Evolutionary conservation across 306 rosid species (phyloP), one percentile per base, ranked within the genome.

Genomic region (Crotalaria pallida): DNA sequence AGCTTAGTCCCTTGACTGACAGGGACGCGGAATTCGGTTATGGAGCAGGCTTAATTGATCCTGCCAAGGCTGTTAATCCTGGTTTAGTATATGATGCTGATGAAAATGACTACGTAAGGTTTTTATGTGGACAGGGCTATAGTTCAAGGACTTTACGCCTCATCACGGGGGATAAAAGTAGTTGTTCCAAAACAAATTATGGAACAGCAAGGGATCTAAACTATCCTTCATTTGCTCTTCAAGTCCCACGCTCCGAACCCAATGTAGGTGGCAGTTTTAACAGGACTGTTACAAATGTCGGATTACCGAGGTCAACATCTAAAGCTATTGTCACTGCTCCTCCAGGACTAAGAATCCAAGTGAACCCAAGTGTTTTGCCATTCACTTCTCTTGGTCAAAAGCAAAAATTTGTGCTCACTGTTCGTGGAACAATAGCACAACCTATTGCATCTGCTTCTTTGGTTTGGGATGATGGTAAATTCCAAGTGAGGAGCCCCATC

Each of bases 401-500:
- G 22, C 47, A 0, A 17, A 57, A 58, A 0, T 89, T 79, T 79
- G 50, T 10, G 31, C 13, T 83, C 15, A 77, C 38, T 0, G 27
- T 84, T 31, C 45, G 79, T 52, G 88, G 92, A 23, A 16, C 3
- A 7, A 16, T 70, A 9, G 6, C 36, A 0, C 26, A 18, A 23
- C 3, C 33, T 40, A 9, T 72, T 19, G 81, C 19, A 21, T 84
- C 88, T 2, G 69, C 77, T 52, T 77, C 83, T 26, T 73, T 85
- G 38, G 73, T 84, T 36, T 85, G 88, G 85, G 81, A 70, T 64
- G 90, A 83, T 56, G 87, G 83, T 7, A n/a, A 33, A 0, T 51
- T 47, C 65, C 72, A 79, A 71, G 85, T 85, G 31, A 83, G 84
- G 51, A 85, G 88, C 21, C 90, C 88, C 47, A 81, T 85, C 36